These are phyloP conservation scores for Plasmopara viticola DNA, from an alignment of 352 stramenopile species.

Conservation along the genomic window DNA sequence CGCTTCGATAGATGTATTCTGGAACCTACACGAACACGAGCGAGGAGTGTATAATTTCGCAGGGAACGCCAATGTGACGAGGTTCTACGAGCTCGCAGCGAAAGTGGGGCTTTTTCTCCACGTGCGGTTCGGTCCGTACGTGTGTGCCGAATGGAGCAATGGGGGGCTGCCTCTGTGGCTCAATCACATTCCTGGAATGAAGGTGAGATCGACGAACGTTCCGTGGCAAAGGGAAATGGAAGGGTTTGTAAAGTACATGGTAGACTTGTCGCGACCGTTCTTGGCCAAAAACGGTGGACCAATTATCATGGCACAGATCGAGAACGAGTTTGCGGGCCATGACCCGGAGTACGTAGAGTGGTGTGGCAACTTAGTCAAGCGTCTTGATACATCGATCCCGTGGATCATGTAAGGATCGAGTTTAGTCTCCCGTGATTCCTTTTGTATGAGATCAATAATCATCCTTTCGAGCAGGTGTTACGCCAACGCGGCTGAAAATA, in stretches of 20 bases:
- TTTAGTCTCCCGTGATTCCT: neutral
- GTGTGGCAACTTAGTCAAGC: slow-evolving; percentile 44
- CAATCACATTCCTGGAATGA: slow-evolving; percentile 39
- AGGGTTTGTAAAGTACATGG: slow-evolving; percentile 55
- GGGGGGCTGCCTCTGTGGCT: slow-evolving; percentile 57
- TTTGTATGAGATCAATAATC: neutral
- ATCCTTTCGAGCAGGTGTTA: slow-evolving; percentile 34
- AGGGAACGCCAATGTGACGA: slow-evolving; percentile 45
- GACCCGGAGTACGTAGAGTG: slow-evolving; percentile 48
- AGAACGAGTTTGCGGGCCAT: slow-evolving; percentile 55
- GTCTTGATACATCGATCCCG: slow-evolving; percentile 52
- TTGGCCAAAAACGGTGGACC: slow-evolving; percentile 54
- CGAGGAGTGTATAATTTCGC: slow-evolving; percentile 48
- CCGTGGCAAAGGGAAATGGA: slow-evolving; percentile 46
- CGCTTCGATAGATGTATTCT: slow-evolving; percentile 50
- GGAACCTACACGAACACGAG: slow-evolving; percentile 60
- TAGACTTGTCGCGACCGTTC: slow-evolving; percentile 54
- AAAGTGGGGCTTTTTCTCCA: slow-evolving; percentile 58
- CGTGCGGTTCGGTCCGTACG: slow-evolving; percentile 62
- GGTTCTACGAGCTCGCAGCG: slow-evolving; percentile 52
- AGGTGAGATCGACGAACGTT: slow-evolving; percentile 42
- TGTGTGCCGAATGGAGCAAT: slow-evolving; percentile 65
- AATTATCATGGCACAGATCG: slow-evolving; percentile 72
- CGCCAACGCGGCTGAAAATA: slow-evolving; percentile 55
- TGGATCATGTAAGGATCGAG: slow-evolving; percentile 59